Base-by-base conservation (phyloP, 2,329 filamentous ascomycete species). In the Camptophora hylomeconis region DNA sequence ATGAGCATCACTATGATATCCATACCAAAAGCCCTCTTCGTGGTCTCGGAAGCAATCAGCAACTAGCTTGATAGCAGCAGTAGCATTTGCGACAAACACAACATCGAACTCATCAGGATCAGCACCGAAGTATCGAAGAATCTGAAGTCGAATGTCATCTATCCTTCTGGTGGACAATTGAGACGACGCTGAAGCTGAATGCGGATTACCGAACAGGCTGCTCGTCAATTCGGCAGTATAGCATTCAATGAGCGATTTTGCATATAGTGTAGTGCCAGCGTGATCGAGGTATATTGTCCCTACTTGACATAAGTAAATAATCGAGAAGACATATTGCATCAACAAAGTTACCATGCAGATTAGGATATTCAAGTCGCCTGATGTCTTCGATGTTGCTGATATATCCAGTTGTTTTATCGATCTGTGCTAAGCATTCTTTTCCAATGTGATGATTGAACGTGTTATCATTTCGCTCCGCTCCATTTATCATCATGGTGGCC, bases 21-120 rank as follows among this genome's bases (percentile, higher is more conserved):
- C 72, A 52, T 86, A 94, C 51, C 69, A 67, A 45, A 89, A 93
- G 0, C 83, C 82, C n/a, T 58, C 53, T 6, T 73, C 65, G 24
- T 64, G 58, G 35, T 75, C 72, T 30, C 80, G 65, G 45, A 94
- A 68, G 4, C 75, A 74, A 32, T 95, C 89, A 28, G 72, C 67
- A 3, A 92, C 79, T 7, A 94, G 58, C 54, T 94, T 95, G 45
- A 93, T 77, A 5, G 75, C 86, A 3, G 86, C 83, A 0, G 87
- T 95, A 12, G 87, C 80, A 53, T 95, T 95, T 19, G 83, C 75
- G 15, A 92, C 82, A 49, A 95, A 95, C 1, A 94, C 72, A 3
- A 95, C 56, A 45, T 94, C 86, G 43, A 89, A 95, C 2, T 80
- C 64, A 7, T 73, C 66, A 2, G 86, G 80, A 39, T 84, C 74